phyloP scores from a whole-genome alignment of 805 yeast species.

The Starmerella bombicola region DNA sequence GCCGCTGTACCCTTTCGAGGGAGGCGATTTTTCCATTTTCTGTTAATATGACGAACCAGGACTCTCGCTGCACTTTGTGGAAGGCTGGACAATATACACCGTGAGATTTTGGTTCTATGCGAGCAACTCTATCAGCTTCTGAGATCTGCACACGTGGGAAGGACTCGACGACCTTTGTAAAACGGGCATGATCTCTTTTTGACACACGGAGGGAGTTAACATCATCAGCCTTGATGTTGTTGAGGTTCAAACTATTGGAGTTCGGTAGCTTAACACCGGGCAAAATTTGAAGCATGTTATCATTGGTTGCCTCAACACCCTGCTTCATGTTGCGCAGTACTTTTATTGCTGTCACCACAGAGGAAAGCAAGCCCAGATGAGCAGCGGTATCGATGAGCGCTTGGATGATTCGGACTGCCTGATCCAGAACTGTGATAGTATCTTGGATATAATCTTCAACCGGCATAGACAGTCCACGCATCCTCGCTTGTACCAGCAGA shows the following conservation, averaged over 20 bases:
- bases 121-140: constrained; percentile 30
- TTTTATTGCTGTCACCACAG: constrained; percentile 49
- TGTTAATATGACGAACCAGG: constrained; percentile 71
- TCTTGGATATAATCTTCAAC: constrained; percentile 93
- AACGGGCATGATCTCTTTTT: constrained; percentile 35
- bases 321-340: constrained; percentile 83
- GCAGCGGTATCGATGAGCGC: constrained; percentile 85
- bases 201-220: constrained; percentile 35
- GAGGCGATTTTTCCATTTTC: constrained; percentile 43
- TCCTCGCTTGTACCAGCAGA: constrained; percentile 58
- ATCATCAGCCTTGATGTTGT: constrained; percentile 28
- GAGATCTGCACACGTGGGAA: constrained; percentile 50
- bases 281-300: constrained; percentile 15
- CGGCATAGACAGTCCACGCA: constrained; percentile 65
- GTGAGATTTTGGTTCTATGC: constrained; percentile 30
- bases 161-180: constrained; percentile 40
- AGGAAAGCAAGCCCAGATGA: constrained; percentile 58
- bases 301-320: constrained; percentile 26
- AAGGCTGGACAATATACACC: constrained; percentile 64
- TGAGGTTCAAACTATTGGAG: constrained; percentile 10
- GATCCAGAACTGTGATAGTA: constrained; percentile 85
- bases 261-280: constrained; percentile 17
- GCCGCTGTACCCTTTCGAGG: constrained; percentile 67
- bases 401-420: constrained; percentile 83
- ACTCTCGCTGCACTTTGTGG: constrained; percentile 83